A percentile compares a stretch with the other conserved stretches of the same genome.
Conservation (phyloP, 202 grass and related monocot genomes). For the Bolboschoenoplectus hybrid region DNA sequence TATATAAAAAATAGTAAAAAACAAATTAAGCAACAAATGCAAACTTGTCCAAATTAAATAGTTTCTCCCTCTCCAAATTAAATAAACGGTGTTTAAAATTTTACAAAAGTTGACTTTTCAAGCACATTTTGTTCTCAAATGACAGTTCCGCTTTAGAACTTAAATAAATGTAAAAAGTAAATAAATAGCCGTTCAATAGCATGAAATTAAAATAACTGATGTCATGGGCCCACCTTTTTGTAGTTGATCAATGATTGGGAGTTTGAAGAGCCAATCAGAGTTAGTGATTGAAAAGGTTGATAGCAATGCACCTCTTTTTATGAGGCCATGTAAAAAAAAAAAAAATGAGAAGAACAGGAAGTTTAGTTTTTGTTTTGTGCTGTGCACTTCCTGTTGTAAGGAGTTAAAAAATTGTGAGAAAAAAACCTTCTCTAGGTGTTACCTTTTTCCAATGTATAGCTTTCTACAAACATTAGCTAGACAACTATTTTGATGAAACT, state of each 20-base stretch:
- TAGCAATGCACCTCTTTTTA: slow-evolving; percentile 30
- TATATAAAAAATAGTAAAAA: not conserved
- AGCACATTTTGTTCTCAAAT: not conserved
- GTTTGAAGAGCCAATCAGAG: slow-evolving; percentile 50
- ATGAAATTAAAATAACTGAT: slow-evolving; percentile 36
- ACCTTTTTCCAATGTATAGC: slow-evolving; percentile 28
- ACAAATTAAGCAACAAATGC: not conserved
- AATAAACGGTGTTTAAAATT: not conserved
- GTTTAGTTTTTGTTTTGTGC: not conserved
- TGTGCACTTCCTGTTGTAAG: not conserved
- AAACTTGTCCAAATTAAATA: not conserved
- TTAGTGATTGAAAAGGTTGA: slow-evolving; percentile 29
- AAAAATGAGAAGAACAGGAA: slow-evolving; percentile 18
- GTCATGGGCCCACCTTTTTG: slow-evolving; percentile 23
- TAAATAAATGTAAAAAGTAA: not conserved
- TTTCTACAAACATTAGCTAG: not conserved
- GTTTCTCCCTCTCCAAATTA: not conserved
- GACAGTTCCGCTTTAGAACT: not conserved
- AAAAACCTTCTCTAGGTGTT: slow-evolving; percentile 37
- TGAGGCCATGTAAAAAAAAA: slow-evolving; percentile 23
- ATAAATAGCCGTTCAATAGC: not conserved
- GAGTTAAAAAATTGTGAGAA: slow-evolving; percentile 29
- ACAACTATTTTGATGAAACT: slow-evolving; percentile 36
- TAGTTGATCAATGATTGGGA: slow-evolving; percentile 67
- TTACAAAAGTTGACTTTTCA: not conserved